Percentiles rank a stretch among this genome's conserved stretches.
phyloP scores from a whole-genome alignment of 345 rosid genomes.

The Firmiana major region DNA sequence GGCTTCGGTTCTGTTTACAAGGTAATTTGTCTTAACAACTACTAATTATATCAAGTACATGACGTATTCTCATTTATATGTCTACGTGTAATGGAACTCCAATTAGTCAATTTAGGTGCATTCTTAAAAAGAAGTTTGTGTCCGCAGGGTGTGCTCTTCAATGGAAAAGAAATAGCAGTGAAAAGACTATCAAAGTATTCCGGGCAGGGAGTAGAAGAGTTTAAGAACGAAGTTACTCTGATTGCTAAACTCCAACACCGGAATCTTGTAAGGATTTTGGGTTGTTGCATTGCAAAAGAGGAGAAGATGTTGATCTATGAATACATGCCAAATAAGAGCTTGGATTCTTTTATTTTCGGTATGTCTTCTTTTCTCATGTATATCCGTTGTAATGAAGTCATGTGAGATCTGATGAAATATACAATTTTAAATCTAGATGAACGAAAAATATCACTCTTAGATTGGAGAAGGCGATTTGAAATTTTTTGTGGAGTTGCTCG shows the following conservation, averaged over 20 bases:
- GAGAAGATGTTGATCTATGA: constrained; percentile 67
- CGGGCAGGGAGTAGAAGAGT: constrained; percentile 49
- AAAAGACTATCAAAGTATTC: constrained; percentile 47
- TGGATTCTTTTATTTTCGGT: constrained; percentile 56
- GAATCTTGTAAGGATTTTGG: constrained; percentile 66
- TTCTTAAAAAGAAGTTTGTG: neutral
- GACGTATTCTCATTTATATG: neutral
- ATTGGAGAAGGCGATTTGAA: constrained; percentile 55
- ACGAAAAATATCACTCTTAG: constrained; percentile 24
- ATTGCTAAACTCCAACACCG: constrained; percentile 63
- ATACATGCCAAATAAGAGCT: constrained; percentile 56
- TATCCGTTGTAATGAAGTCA: neutral
- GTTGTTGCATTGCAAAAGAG: constrained; percentile 50
- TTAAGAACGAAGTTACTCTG: constrained; percentile 40
- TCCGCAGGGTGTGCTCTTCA: constrained; percentile 36
- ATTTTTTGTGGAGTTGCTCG: constrained; percentile 60
- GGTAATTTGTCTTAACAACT: constrained; percentile 24
- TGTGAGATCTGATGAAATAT: neutral
- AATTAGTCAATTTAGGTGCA: neutral
- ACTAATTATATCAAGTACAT: too few species aligned
- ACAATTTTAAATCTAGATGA: constrained; percentile 27
- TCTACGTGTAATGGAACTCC: neutral
- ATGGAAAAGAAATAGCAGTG: constrained; percentile 48
- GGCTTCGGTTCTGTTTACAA: constrained; percentile 74
- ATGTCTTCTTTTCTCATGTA: constrained; percentile 8